Percentiles rank a stretch among this genome's conserved stretches.
phyloP scores from a whole-genome alignment of 2,329 filamentous ascomycete genomes.

The Meredithiella fracta region DNA sequence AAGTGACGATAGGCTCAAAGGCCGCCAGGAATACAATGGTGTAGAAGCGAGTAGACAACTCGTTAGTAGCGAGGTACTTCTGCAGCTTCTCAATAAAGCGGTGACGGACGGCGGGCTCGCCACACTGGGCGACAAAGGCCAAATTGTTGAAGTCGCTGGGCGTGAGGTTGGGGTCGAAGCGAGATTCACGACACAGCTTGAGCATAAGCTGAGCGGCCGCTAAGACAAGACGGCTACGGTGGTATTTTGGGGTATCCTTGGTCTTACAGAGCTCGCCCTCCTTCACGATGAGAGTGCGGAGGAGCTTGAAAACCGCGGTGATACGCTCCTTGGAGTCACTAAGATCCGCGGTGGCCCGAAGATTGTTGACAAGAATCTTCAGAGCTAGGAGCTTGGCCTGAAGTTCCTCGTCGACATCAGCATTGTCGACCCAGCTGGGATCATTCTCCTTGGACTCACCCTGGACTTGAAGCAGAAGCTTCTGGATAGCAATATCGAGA shows the following conservation, averaged over 20 bases:
- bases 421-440: constrained; percentile 50
- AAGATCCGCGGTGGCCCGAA: constrained; percentile 42
- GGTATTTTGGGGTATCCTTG: constrained; percentile 56
- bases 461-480: constrained; percentile 56
- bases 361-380: constrained; percentile 70
- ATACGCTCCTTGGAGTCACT: constrained; percentile 38
- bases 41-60: constrained; percentile 63
- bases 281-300: constrained; percentile 58
- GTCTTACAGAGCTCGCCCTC: constrained; percentile 68
- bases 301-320: constrained; percentile 56
- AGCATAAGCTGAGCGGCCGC: constrained; percentile 64
- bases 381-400: constrained; percentile 70
- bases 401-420: constrained; percentile 61
- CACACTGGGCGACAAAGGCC: constrained; percentile 67
- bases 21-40: constrained; percentile 79
- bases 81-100: constrained; percentile 74
- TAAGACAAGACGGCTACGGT: constrained; percentile 67
- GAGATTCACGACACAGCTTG: constrained; percentile 65
- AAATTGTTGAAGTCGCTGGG: constrained; percentile 65
- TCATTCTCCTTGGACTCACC: constrained; percentile 36
- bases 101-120: constrained; percentile 53
- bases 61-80: constrained; percentile 66
- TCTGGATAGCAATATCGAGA: constrained; percentile 57
- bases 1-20: constrained; percentile 63
- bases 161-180: constrained; percentile 59